Percentiles rank a stretch among this genome's conserved stretches.
Conservation (phyloP, 805 yeast species). For the Tetrapisispora iriomotensis region DNA sequence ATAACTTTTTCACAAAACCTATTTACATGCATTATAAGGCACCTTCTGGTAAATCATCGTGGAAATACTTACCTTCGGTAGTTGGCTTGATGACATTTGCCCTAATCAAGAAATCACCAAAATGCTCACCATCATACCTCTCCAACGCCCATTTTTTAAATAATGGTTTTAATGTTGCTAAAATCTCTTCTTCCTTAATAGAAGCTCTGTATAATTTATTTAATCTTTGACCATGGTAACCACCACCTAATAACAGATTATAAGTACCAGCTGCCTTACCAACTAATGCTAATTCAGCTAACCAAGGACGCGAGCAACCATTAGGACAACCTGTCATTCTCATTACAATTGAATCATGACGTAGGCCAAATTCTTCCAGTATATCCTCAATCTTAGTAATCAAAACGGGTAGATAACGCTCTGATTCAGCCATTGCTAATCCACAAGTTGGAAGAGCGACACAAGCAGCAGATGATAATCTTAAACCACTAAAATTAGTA, state of each 20-base stretch:
- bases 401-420: constrained; percentile 73
- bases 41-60: constrained; percentile 83
- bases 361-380: constrained; percentile 82
- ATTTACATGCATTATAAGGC: constrained; percentile 30
- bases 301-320: constrained; percentile 98
- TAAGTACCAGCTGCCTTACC: constrained; percentile 94
- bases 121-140: constrained; percentile 84
- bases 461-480: constrained; percentile 91
- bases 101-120: constrained; percentile 88
- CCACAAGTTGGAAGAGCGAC: constrained; percentile 99
- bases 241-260: constrained; percentile 92
- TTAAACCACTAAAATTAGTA: constrained; percentile 68
- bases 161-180: constrained; percentile 67
- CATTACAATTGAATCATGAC: constrained; percentile 91
- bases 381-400: constrained; percentile 75
- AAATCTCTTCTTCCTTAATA: constrained; percentile 81
- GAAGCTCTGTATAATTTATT: constrained; percentile 85
- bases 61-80: constrained; percentile 84
- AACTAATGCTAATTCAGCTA: constrained; percentile 90
- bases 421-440: constrained; percentile 97
- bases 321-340: constrained; percentile 99
- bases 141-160: constrained; percentile 93
- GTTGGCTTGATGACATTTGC: constrained; percentile 84
- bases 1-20: not conserved
- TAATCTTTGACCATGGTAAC: constrained; percentile 84